These are phyloP conservation scores for Suillus discolor DNA, from an alignment of 768 basidiomycete species.

Conservation along the genomic window DNA sequence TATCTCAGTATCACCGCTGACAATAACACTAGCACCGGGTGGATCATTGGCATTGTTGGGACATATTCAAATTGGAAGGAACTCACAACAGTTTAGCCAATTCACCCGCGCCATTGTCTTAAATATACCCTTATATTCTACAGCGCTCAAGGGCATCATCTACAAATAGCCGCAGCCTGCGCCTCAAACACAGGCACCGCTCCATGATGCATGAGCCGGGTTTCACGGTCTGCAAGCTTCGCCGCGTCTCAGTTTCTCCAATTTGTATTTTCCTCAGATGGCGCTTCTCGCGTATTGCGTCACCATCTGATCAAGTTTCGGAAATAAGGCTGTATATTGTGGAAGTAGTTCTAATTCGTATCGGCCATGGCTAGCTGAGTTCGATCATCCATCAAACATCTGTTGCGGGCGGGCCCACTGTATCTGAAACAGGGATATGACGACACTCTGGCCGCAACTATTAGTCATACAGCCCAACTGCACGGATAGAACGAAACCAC, in stretches of 20 bases:
- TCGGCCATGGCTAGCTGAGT: background rate
- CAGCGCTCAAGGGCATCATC: background rate
- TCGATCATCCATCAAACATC: background rate
- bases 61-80: background rate
- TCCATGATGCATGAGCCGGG: background rate
- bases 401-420: too few relatives aligned
- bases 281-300: too few relatives aligned
- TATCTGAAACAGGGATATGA: conserved; percentile 3
- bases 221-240: background rate
- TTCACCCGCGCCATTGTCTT: background rate
- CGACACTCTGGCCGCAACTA: background rate
- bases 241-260: background rate
- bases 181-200: background rate
- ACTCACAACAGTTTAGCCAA: background rate
- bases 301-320: background rate
- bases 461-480: background rate
- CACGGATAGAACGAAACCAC: background rate
- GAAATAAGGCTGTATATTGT: too few relatives aligned
- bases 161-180: background rate
- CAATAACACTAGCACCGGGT: background rate
- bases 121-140: background rate
- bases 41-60: background rate
- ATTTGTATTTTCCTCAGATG: background rate
- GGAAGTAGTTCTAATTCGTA: background rate
- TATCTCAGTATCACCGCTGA: background rate